Base-by-base conservation (phyloP, 306 rosid genomes). In the Pyrus pyrifolia region DNA sequence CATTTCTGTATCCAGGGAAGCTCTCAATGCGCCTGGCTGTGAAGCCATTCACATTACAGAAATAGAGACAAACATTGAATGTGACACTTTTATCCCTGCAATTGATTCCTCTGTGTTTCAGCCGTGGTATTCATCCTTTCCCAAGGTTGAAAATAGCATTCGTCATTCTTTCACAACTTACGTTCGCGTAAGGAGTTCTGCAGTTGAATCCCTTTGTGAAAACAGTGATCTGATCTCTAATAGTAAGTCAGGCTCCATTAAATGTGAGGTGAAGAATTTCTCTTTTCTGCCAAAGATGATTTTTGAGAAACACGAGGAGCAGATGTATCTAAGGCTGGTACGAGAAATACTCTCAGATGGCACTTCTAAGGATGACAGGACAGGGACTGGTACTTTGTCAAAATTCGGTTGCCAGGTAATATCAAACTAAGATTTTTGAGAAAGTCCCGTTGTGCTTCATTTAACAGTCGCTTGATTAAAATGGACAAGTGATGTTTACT, bases 341-440 rank as follows among this genome's bases (percentile, higher is more conserved):
- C 87, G 86, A 86, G 97, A 92, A 82, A 87, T 89, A 75, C 86
- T 95, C 78, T 85, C 96, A 58, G 87, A 89, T 83, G 99, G 99
- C 53, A 83, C 85, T 46, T 12, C 80, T 71, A 95, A 91, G 87
- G 97, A 91, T 73, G 99, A 95, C 77, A 90, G 98, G 83, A 92
- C 98, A 9, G 98, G 99, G 72, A 95, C 99, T 49, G 99, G 99
- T 78, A 95, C 97, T 79, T 82, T 92, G 76, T 95, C 99, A 3
- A 89, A 79, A 84, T 95, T 95, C 80, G 99, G 99, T 61, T 84
- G 93, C 87, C 96, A 95, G 99, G 99, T 95, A 83, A 71, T 55
- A 45, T 74, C 29, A 42, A 65, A 64, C 74, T 70, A 76, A 76
- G 51, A 64, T 77, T 79, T 67, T 18, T 59, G 44, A 9, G 13